These are phyloP conservation scores for Colletotrichum spinosum DNA, from an alignment of 2,329 filamentous ascomycete genomes.

Conservation along the genomic window DNA sequence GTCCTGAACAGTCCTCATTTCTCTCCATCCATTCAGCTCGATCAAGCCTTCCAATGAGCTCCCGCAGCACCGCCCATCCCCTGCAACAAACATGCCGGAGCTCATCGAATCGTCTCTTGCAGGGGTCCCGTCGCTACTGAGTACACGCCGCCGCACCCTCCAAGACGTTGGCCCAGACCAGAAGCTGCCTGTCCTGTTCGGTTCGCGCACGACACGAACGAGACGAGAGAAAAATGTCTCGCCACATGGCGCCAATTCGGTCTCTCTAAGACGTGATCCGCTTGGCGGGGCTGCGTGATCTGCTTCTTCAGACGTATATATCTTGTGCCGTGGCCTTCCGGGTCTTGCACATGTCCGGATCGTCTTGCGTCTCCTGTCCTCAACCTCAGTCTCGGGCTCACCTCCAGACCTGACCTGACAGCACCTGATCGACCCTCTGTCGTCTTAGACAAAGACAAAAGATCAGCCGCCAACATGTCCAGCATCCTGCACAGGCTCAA, in stretches of 20 bases:
- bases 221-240: conserved; percentile 17
- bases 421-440: too few species aligned
- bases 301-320: conserved; percentile 28
- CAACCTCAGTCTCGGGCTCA: too few species aligned
- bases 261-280: conserved; percentile 34
- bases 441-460: neutral
- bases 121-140: too few species aligned
- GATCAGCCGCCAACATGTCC: conserved; percentile 22
- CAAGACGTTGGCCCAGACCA: neutral
- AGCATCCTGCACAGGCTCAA: conserved; percentile 26
- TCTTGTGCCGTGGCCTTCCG: conserved; percentile 18
- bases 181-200: too few species aligned
- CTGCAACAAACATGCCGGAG: too few species aligned
- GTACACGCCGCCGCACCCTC: conserved; percentile 2
- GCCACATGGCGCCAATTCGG: conserved; percentile 33
- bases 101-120: too few species aligned
- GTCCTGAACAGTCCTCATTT: neutral
- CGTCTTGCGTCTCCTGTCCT: conserved; percentile 18
- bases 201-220: neutral
- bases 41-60: too few species aligned
- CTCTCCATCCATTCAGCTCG: too few species aligned
- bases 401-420: too few species aligned
- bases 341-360: neutral
- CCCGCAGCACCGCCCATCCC: too few species aligned
- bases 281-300: conserved; percentile 27